phyloP scores from a whole-genome alignment of 2,329 filamentous ascomycete species.

The Alternaria postmessia region DNA sequence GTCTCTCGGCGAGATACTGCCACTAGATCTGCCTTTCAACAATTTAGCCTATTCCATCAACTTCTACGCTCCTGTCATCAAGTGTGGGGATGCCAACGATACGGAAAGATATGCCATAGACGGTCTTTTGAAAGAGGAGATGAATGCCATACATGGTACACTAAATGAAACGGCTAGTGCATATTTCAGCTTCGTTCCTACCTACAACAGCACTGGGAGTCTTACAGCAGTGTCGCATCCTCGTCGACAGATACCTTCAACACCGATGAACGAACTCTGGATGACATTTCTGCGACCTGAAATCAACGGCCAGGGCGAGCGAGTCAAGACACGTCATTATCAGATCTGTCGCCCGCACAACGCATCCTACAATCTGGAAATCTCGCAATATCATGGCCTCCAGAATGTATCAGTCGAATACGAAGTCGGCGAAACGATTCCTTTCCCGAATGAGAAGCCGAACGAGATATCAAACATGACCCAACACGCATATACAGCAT shows the following conservation, averaged over 20 bases:
- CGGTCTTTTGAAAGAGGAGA: neutral
- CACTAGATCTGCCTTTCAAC: neutral
- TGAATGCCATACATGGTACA: neutral
- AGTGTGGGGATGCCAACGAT: neutral
- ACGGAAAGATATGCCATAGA: neutral
- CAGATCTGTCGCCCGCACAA: slow-evolving; percentile 21
- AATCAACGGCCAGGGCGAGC: neutral
- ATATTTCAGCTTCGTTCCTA: neutral
- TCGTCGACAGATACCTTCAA: neutral
- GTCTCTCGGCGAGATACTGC: neutral
- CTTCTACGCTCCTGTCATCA: neutral
- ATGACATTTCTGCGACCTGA: slow-evolving; percentile 21
- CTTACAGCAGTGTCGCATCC: neutral
- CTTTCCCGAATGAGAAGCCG: neutral
- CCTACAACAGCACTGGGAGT: neutral
- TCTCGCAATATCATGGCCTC: neutral
- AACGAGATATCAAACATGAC: slow-evolving; percentile 18
- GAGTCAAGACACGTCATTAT: slow-evolving; percentile 18
- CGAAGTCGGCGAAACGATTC: neutral
- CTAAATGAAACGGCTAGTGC: neutral
- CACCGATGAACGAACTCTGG: neutral
- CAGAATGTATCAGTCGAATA: neutral
- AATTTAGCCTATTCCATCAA: neutral
- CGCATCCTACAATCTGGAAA: neutral
- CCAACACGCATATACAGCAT: slow-evolving; percentile 29